Evolutionary conservation across 306 rosid species (phyloP), one percentile per base, ranked within the genome.

Genomic region (Parietaria judaica): DNA sequence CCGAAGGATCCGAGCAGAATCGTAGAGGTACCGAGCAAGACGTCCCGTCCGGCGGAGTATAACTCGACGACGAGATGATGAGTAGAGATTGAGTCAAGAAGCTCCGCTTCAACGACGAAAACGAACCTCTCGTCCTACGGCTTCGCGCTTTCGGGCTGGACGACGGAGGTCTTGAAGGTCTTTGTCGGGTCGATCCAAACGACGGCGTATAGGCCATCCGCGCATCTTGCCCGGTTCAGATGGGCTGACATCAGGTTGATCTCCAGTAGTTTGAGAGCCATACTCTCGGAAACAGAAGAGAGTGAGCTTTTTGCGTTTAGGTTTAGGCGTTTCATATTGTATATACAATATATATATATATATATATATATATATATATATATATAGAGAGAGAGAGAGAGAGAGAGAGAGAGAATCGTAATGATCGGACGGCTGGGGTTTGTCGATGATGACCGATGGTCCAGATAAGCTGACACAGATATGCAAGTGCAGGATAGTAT

Each of bases 231-330:
- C 2, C 14, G 36, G 44, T 59, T 17, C 50, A 59, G 64, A 7
- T 59, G 36, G 36, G 51, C 37, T 9, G 64, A 14, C 11, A 59
- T 59, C 17, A 59, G 64, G 51, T 59, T 43, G 49, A 59, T 43
- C 11, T 59, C 64, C 3, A 59, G 51, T 8, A 59, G 51, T 35
- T 36, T 0, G 7, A 56, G 36, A 49, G 53, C 53, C 45, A 41
- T 41, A 8, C 3, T 41, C 31, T 23, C 31, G 31, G 31, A 23
- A 23, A 23, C 31, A 23, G 31, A 23, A 23, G 31, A 23, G 45
- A 41, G 45, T 41, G 45, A n/a, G 9, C 7, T 41, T 41, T 41
- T 41, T 5, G 45, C 7, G 9, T 41, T 41, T 23, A 23, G 31
- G 31, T 23, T 23, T 23, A 23, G 31, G 31, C 2, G 31, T 23